Evolutionary conservation across 805 yeast species (phyloP).

Genomic region (Wickerhamiella azymoides): DNA sequence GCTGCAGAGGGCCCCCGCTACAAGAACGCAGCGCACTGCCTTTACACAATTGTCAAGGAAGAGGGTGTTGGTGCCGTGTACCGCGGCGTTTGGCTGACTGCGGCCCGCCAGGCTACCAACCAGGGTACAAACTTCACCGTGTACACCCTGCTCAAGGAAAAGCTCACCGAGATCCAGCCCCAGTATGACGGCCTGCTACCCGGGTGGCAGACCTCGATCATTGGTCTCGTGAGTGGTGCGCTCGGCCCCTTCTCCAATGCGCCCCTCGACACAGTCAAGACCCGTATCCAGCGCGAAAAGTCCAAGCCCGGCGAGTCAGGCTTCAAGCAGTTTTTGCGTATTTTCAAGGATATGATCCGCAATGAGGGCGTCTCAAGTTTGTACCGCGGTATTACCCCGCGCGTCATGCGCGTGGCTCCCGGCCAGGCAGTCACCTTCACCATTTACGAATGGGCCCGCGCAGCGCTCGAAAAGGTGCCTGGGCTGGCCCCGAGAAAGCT

Average conservation of each 20-base stretch:
- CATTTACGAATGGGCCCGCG: slow-evolving; percentile 80
- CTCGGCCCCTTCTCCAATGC: slow-evolving; percentile 96
- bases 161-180: slow-evolving; percentile 40
- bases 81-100: slow-evolving; percentile 90
- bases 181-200: slow-evolving; percentile 54
- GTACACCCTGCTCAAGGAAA: slow-evolving; percentile 69
- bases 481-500: slow-evolving; percentile 12
- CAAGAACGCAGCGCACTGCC: slow-evolving; percentile 85
- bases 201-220: slow-evolving; percentile 83
- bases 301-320: slow-evolving; percentile 51
- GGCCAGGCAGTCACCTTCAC: slow-evolving; percentile 99
- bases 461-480: slow-evolving; percentile 34
- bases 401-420: slow-evolving; percentile 98
- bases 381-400: slow-evolving; percentile 95
- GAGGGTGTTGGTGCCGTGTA: slow-evolving; percentile 83
- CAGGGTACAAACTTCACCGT: slow-evolving; percentile 98
- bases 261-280: slow-evolving; percentile 92
- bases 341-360: slow-evolving; percentile 63
- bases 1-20: slow-evolving; percentile 71
- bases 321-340: slow-evolving; percentile 61
- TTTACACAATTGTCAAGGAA: slow-evolving; percentile 67
- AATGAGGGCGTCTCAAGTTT: slow-evolving; percentile 84
- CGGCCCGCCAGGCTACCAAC: slow-evolving; percentile 95
- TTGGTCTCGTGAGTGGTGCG: slow-evolving; percentile 90
- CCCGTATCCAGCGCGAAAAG: slow-evolving; percentile 86